Conservation (phyloP, 2,329 filamentous ascomycete genomes). For the Diaporthe aspalathi region DNA sequence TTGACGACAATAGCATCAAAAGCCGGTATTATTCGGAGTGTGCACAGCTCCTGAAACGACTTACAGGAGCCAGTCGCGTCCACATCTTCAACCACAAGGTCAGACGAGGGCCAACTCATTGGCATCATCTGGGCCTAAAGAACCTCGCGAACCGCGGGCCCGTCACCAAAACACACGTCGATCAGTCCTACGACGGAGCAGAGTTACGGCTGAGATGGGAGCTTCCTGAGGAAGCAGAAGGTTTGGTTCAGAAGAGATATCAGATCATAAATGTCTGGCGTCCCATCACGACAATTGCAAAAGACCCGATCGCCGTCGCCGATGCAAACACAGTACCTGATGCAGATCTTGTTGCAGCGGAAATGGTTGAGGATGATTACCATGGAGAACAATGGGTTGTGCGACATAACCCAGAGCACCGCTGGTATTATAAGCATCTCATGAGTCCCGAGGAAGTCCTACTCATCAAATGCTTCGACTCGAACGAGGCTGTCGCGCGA, state of each 20-base stretch:
- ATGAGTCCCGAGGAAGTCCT: conserved; percentile 65
- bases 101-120: conserved; percentile 62
- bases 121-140: conserved; percentile 75
- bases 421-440: conserved; percentile 64
- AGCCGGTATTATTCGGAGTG: neutral
- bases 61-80: conserved; percentile 23
- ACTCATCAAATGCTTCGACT: conserved; percentile 73
- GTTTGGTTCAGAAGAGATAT: conserved; percentile 48
- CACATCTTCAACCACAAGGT: conserved; percentile 56
- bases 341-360: conserved; percentile 52
- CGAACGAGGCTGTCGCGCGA: conserved; percentile 47
- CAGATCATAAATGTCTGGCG: conserved; percentile 61
- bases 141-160: conserved; percentile 67
- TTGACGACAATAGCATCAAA: conserved; percentile 54
- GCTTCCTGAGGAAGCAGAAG: conserved; percentile 42
- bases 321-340: conserved; percentile 53
- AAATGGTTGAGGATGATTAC: conserved; percentile 49
- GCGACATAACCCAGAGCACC: conserved; percentile 12
- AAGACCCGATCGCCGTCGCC: conserved; percentile 56
- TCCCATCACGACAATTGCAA: conserved; percentile 59
- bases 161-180: conserved; percentile 60
- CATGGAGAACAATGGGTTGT: conserved; percentile 29
- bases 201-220: conserved; percentile 41
- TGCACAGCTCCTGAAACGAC: conserved; percentile 71
- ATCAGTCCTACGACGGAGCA: conserved; percentile 50